phyloP scores from a whole-genome alignment of 2,329 filamentous ascomycete genomes.

The Scedosporium boydii region DNA sequence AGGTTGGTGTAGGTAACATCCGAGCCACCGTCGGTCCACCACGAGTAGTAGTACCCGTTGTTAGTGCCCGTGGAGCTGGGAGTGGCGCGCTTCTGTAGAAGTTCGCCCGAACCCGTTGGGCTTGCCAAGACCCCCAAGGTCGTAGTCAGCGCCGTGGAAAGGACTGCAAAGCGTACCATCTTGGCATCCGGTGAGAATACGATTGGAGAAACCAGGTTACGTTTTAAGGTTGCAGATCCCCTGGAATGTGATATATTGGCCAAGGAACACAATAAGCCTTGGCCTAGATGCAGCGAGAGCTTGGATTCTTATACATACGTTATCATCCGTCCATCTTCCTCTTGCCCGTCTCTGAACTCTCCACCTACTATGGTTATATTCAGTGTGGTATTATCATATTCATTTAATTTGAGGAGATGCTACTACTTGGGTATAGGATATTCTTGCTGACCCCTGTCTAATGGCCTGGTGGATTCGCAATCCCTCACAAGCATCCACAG shows the following conservation, averaged over 20 bases:
- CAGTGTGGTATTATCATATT: background rate
- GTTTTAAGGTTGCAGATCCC: background rate
- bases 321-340: background rate
- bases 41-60: constrained; percentile 38
- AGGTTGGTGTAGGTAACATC: constrained; percentile 35
- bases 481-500: background rate
- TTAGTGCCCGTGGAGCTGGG: constrained; percentile 24
- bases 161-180: background rate
- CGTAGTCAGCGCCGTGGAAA: background rate
- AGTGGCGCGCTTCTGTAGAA: constrained; percentile 12
- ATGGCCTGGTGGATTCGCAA: background rate
- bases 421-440: background rate
- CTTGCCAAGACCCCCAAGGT: background rate
- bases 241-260: background rate
- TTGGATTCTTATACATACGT: background rate
- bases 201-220: background rate
- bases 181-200: background rate
- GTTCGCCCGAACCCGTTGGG: background rate
- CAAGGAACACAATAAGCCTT: background rate
- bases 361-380: background rate
- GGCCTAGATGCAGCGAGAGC: background rate
- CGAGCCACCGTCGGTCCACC: constrained; percentile 35
- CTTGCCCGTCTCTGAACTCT: background rate
- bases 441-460: background rate
- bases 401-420: background rate